Percentiles rank a stretch among this genome's conserved stretches.
Evolutionary conservation across 495 filamentous ascomycete species (phyloP).

Genomic region (Astrothelium macrocarpum): DNA sequence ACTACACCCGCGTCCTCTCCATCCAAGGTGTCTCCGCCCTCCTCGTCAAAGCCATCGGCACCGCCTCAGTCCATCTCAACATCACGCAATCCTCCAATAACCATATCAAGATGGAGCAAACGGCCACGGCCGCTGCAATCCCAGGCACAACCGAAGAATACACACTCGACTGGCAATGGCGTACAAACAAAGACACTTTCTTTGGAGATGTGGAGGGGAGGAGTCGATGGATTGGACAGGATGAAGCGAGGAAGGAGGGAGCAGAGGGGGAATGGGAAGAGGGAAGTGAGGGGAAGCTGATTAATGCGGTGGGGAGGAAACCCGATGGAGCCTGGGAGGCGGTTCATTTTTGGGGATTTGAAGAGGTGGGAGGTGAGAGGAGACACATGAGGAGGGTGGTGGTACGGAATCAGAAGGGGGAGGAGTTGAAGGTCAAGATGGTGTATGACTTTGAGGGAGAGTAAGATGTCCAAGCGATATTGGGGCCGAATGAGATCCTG

Average conservation of each 20-base stretch:
- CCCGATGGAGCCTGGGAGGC: not conserved
- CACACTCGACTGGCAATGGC: not conserved
- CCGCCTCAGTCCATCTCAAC: slow-evolving; percentile 41
- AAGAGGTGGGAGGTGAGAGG: not conserved
- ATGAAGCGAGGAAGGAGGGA: not conserved
- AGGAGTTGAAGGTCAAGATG: not conserved
- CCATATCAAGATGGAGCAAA: slow-evolving; percentile 37
- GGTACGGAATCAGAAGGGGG: not conserved
- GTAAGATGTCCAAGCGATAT: not conserved
- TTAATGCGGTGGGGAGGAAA: not conserved
- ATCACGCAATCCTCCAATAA: slow-evolving; percentile 41
- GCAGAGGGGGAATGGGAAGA: not conserved
- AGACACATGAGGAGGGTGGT: not conserved
- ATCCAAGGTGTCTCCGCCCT: slow-evolving; percentile 57
- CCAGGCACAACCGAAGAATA: not conserved
- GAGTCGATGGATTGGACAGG: not conserved
- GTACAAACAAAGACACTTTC: not conserved
- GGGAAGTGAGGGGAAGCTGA: not conserved
- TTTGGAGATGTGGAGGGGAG: not conserved
- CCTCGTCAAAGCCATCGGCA: slow-evolving; percentile 50
- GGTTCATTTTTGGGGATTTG: not conserved
- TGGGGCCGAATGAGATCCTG: not conserved
- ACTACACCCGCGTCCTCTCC: slow-evolving; percentile 49
- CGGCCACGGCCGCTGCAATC: not conserved
- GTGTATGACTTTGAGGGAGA: not conserved